Evolutionary conservation across 768 basidiomycete genomes (phyloP).

Genomic region (Amanita pseudoporphyria): DNA sequence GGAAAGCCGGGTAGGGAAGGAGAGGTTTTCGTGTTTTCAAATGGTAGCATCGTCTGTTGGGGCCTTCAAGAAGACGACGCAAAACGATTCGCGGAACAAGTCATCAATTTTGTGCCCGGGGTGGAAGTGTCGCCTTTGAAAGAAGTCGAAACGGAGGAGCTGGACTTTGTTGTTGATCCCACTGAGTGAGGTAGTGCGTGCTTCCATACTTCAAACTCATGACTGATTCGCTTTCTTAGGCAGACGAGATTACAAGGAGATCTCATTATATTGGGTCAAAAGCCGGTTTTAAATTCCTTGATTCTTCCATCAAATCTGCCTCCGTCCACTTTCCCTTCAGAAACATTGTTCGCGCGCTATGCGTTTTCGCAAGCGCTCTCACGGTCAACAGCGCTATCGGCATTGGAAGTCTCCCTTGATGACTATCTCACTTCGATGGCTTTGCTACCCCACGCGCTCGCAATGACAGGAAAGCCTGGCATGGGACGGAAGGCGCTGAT

Average conservation of each 20-base stretch:
- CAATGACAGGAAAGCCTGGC: slow-evolving; percentile 75
- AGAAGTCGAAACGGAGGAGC: slow-evolving; percentile 77
- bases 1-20: slow-evolving; percentile 47
- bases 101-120: slow-evolving; percentile 42
- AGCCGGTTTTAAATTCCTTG: slow-evolving; percentile 45
- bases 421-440: slow-evolving; percentile 79
- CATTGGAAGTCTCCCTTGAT: slow-evolving; percentile 78
- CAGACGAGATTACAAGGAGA: slow-evolving; percentile 86
- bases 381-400: slow-evolving; percentile 80
- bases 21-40: slow-evolving; percentile 83
- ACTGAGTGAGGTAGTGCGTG: slow-evolving; percentile 56
- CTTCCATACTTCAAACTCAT: slow-evolving; percentile 6
- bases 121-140: slow-evolving; percentile 57
- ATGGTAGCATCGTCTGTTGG: slow-evolving; percentile 89
- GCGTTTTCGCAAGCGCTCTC: slow-evolving; percentile 89
- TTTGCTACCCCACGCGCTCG: slow-evolving; percentile 63
- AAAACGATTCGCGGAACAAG: slow-evolving; percentile 49
- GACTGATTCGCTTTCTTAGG: slow-evolving; percentile 29
- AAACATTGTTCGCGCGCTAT: slow-evolving; percentile 79
- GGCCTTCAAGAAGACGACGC: slow-evolving; percentile 74
- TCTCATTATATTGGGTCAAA: slow-evolving; percentile 78
- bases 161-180: slow-evolving; percentile 89
- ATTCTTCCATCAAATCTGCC: slow-evolving; percentile 35
- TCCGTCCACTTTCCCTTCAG: slow-evolving; percentile 49
- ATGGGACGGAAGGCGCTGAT: slow-evolving; percentile 76